Evolutionary conservation across 306 rosid genomes (phyloP).

Genomic region (Carpinus viminea): DNA sequence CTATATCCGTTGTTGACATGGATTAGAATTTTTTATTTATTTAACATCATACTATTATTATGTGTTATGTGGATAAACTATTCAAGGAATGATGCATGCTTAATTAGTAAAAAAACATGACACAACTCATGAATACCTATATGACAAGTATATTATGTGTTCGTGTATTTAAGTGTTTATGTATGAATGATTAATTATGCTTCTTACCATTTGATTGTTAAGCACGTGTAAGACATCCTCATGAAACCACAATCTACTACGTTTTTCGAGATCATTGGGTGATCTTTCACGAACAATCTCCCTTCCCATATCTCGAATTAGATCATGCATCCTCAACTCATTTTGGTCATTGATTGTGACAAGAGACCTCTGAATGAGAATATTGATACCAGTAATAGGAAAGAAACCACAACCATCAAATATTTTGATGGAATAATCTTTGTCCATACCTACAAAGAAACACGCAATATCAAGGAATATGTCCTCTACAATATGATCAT

Average conservation of each 20-base stretch:
- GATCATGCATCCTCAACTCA: conserved; percentile 25
- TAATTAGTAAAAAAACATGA: too few species aligned
- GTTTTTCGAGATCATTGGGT: background rate
- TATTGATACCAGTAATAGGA: conserved; percentile 32
- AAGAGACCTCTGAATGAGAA: conserved; percentile 35
- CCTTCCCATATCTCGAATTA: conserved; percentile 45
- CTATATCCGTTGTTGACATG: too few species aligned
- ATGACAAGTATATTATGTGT: background rate
- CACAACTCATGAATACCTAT: too few species aligned
- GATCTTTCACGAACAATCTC: conserved; percentile 29
- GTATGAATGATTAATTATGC: too few species aligned
- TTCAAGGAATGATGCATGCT: too few species aligned
- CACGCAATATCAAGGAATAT: conserved; percentile 45
- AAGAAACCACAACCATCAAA: conserved; percentile 35
- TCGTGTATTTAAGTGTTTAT: too few species aligned
- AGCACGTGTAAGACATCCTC: background rate
- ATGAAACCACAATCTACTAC: conserved; percentile 20
- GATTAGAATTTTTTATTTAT: too few species aligned
- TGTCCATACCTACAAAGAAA: conserved; percentile 39
- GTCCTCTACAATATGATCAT: conserved; percentile 13
- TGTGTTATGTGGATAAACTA: too few species aligned
- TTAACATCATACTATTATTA: too few species aligned
- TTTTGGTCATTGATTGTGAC: conserved; percentile 7
- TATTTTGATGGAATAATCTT: conserved; percentile 2
- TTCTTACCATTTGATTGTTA: background rate